Evolutionary conservation across 106 monocot species (phyloP).

Genomic region (Dioscorea alata): DNA sequence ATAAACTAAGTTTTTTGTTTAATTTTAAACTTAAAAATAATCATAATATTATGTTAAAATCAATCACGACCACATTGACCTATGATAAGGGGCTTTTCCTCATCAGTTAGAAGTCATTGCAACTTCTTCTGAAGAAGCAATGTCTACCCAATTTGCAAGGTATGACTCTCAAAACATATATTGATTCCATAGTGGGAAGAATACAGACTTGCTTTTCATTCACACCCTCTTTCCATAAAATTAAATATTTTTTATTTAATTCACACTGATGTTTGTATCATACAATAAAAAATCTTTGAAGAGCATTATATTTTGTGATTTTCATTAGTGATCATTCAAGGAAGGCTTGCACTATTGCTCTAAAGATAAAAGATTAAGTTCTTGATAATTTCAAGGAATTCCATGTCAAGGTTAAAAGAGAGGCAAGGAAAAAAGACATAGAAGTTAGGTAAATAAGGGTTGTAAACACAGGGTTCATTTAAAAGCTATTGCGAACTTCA

Average conservation of each 20-base stretch:
- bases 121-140: neutral
- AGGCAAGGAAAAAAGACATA: neutral
- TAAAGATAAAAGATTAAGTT: neutral
- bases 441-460: too few species aligned
- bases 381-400: neutral
- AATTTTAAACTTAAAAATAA: too few species aligned
- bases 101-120: conserved; percentile 2
- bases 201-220: neutral
- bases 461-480: too few species aligned
- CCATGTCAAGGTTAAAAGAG: neutral
- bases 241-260: neutral
- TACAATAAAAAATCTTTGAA: neutral
- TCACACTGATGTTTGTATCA: neutral
- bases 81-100: conserved; percentile 1
- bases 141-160: neutral
- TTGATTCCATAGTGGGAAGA: neutral
- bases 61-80: too few species aligned
- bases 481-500: too few species aligned
- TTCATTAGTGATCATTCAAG: conserved; percentile 1
- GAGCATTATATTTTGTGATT: neutral
- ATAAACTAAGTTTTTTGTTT: too few species aligned
- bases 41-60: too few species aligned
- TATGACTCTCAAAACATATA: neutral
- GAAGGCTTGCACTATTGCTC: neutral
- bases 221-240: neutral